These are phyloP conservation scores for Candida corydali DNA, from an alignment of 805 yeast genomes.

Conservation along the genomic window DNA sequence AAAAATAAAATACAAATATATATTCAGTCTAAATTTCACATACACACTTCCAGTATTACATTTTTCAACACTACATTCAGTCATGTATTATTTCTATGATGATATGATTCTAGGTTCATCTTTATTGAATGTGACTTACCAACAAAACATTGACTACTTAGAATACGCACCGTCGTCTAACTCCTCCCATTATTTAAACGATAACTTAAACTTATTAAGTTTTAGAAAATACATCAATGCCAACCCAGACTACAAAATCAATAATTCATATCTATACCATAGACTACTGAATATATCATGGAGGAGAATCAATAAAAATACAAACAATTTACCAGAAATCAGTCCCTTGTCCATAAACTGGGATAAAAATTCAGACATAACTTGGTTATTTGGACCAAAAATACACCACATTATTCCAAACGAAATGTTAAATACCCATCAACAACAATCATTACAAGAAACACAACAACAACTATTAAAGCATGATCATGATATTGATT, in stretches of 20 bases:
- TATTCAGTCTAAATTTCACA: no score
- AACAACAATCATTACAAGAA: conserved; percentile 3
- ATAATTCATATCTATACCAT: conserved; percentile 9
- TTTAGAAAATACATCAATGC: conserved; percentile 9
- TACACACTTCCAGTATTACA: no score
- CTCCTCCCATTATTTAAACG: conserved; percentile 12
- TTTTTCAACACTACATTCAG: no score
- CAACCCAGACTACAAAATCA: conserved; percentile 8
- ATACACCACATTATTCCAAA: conserved; percentile 6
- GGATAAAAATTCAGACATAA: conserved; percentile 51
- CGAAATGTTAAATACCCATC: no score
- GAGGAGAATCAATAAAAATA: conserved; percentile 35
- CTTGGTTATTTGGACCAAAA: conserved; percentile 53
- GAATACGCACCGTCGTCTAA: conserved; percentile 11
- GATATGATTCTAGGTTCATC: conserved; percentile 12
- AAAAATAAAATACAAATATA: no score
- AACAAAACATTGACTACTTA: conserved; percentile 31
- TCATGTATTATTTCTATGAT: conserved; percentile 12
- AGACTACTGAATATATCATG: conserved; percentile 35
- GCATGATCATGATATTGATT: not conserved
- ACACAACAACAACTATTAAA: not conserved
- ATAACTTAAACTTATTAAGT: conserved; percentile 16
- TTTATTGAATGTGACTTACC: conserved; percentile 6
- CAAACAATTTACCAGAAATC: conserved; percentile 23
- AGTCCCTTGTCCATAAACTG: conserved; percentile 48